phyloP scores from a whole-genome alignment of 371 early-diverging fungal species.

The Globomyces sp. region DNA sequence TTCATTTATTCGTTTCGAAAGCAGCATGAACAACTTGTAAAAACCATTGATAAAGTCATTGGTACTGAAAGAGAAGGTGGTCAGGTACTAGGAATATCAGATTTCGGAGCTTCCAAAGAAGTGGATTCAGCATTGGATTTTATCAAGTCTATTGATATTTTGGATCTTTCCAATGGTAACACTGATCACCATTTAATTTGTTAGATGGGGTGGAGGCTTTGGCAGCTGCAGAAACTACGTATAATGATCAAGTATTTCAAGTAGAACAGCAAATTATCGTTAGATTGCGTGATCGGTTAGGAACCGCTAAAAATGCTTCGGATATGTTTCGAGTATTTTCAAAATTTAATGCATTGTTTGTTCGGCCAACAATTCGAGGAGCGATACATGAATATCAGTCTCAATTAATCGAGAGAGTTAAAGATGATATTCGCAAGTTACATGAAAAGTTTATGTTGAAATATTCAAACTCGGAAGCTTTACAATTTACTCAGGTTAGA shows the following conservation, averaged over 20 bases:
- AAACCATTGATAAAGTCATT: slow-evolving; percentile 93
- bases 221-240: slow-evolving; percentile 86
- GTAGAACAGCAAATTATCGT: slow-evolving; percentile 98
- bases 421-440: slow-evolving; percentile 91
- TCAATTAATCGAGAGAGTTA: slow-evolving; percentile 94
- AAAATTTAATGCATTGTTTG: slow-evolving; percentile 98
- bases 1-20: slow-evolving; percentile 90
- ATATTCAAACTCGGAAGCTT: slow-evolving; percentile 87
- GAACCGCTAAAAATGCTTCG: slow-evolving; percentile 92
- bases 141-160: slow-evolving; percentile 89
- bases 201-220: slow-evolving; percentile 91
- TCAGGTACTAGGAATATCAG: slow-evolving; percentile 30
- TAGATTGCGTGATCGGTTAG: slow-evolving; percentile 88
- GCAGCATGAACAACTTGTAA: slow-evolving; percentile 94
- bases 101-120: slow-evolving; percentile 83
- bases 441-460: slow-evolving; percentile 95
- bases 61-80: slow-evolving; percentile 30
- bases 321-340: slow-evolving; percentile 99
- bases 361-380: slow-evolving; percentile 98
- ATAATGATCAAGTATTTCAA: slow-evolving; percentile 92
- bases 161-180: slow-evolving; percentile 80
- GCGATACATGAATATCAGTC: slow-evolving; percentile 99
- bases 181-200: slow-evolving; percentile 1
- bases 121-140: slow-evolving; percentile 89
- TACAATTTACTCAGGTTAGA: slow-evolving; percentile 84